phyloP scores from a whole-genome alignment of 2,329 filamentous ascomycete genomes.

The Beauveria scarabaeidicola region DNA sequence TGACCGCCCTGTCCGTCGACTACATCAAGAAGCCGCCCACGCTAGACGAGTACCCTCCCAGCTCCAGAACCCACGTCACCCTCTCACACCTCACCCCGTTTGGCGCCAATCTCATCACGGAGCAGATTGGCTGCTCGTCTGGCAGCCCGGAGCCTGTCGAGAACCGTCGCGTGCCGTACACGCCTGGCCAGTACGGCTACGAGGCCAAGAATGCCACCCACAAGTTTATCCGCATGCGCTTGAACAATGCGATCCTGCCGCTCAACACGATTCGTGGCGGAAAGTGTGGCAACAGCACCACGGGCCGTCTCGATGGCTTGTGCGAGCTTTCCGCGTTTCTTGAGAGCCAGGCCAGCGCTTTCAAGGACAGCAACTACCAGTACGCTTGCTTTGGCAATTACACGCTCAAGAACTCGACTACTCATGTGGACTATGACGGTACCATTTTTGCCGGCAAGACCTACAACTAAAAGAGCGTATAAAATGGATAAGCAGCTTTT shows the following conservation, averaged over 20 bases:
- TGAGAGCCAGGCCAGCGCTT: conserved; percentile 29
- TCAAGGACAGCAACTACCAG: conserved; percentile 34
- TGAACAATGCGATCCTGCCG: conserved; percentile 41
- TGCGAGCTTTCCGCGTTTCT: conserved; percentile 34
- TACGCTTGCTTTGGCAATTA: conserved; percentile 42
- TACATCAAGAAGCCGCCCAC: conserved; percentile 41
- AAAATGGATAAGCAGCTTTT: too few species aligned
- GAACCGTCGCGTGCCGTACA: conserved; percentile 31
- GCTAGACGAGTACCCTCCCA: conserved; percentile 32
- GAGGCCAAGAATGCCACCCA: conserved; percentile 28
- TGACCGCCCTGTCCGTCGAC: conserved; percentile 40
- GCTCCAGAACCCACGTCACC: conserved; percentile 36
- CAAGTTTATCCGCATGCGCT: conserved; percentile 41
- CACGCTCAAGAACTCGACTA: conserved; percentile 28
- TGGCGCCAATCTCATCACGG: conserved; percentile 44
- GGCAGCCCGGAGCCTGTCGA: conserved; percentile 31
- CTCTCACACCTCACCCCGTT: conserved; percentile 46
- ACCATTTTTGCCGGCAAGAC: conserved; percentile 20
- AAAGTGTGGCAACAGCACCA: conserved; percentile 21
- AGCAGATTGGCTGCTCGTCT: conserved; percentile 42
- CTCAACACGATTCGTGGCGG: conserved; percentile 39
- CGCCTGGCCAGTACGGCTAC: conserved; percentile 36
- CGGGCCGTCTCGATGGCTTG: conserved; percentile 34
- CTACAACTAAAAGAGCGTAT: neutral
- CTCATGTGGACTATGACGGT: conserved; percentile 35